Conservation (phyloP, 2,329 filamentous ascomycete species). For the Cryphonectria naterciae region DNA sequence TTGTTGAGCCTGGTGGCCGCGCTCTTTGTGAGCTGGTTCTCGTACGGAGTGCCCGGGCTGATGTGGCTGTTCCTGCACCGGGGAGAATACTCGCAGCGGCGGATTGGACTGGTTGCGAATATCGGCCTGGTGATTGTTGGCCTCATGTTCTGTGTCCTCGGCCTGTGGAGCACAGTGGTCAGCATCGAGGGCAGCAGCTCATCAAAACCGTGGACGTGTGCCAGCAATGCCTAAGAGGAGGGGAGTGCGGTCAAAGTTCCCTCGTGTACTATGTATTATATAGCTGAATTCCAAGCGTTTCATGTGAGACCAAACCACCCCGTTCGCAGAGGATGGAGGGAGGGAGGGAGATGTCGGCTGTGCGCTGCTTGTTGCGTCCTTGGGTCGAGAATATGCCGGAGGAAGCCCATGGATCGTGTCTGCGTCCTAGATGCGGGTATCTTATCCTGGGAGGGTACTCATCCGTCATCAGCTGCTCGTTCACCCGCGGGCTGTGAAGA, state of each 20-base stretch:
- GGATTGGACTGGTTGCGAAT: slow-evolving; percentile 39
- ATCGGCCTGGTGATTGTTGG: slow-evolving; percentile 40
- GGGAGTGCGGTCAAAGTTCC: background rate
- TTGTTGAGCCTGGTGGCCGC: slow-evolving; percentile 66
- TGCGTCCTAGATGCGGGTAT: background rate
- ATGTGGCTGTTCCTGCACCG: slow-evolving; percentile 55
- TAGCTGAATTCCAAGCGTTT: background rate
- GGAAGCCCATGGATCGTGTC: too few relatives aligned
- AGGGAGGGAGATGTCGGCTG: background rate
- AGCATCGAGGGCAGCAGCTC: slow-evolving; percentile 39
- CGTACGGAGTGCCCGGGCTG: slow-evolving; percentile 51
- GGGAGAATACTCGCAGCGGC: slow-evolving; percentile 45
- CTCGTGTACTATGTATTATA: slow-evolving; percentile 11
- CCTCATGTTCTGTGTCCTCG: slow-evolving; percentile 43
- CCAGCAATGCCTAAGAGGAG: slow-evolving; percentile 33
- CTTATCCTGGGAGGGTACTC: background rate
- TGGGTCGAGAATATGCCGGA: too few relatives aligned
- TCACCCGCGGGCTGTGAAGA: too few relatives aligned
- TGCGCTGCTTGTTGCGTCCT: background rate
- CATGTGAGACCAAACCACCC: background rate
- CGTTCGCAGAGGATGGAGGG: too few relatives aligned
- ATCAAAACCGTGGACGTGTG: slow-evolving; percentile 44
- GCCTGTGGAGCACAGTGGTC: slow-evolving; percentile 46
- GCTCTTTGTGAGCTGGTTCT: slow-evolving; percentile 71
- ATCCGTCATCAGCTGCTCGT: background rate